Evolutionary conservation across 176 grass and related monocot genomes (phyloP).

Genomic region (Pontederia crassipes): DNA sequence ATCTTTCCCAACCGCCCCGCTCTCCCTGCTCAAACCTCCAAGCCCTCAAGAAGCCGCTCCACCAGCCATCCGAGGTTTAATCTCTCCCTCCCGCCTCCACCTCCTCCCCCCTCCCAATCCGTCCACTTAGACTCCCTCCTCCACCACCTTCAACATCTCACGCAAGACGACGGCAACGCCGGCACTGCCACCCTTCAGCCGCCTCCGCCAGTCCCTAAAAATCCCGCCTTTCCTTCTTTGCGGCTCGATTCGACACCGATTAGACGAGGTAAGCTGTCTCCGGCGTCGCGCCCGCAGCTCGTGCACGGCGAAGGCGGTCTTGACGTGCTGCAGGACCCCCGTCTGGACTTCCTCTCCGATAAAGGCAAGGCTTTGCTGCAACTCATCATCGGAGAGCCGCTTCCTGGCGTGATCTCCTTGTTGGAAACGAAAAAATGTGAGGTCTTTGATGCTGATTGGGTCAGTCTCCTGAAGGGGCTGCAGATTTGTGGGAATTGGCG

Average conservation of each 20-base stretch:
- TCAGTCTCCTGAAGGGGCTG: conserved; percentile 21
- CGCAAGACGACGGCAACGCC: neutral
- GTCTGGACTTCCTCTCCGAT: conserved; percentile 23
- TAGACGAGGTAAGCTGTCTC: conserved; percentile 11
- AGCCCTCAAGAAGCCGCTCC: conserved; percentile 1
- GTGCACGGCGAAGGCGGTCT: conserved; percentile 25
- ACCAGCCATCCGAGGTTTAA: neutral
- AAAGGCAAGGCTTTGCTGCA: conserved; percentile 15
- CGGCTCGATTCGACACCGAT: conserved; percentile 26
- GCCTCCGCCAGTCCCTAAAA: conserved; percentile 16
- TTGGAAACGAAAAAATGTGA: conserved; percentile 11
- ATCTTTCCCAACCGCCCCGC: conserved; percentile 55
- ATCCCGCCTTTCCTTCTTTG: conserved; percentile 11
- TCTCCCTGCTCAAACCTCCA: conserved; percentile 22
- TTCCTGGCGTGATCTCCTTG: neutral
- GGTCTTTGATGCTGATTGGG: conserved; percentile 20
- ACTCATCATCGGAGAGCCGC: conserved; percentile 5
- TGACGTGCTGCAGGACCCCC: conserved; percentile 23
- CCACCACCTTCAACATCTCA: conserved; percentile 44
- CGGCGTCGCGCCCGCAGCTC: conserved; percentile 16
- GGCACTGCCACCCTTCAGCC: conserved; percentile 8
- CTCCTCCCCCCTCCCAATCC: conserved; percentile 20
- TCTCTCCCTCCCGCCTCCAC: conserved; percentile 27
- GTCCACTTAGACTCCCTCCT: conserved; percentile 72
- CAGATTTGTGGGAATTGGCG: conserved; percentile 47